Conservation (phyloP, 2,329 filamentous ascomycete species). For the Magnaporthiopsis rhizophila region DNA sequence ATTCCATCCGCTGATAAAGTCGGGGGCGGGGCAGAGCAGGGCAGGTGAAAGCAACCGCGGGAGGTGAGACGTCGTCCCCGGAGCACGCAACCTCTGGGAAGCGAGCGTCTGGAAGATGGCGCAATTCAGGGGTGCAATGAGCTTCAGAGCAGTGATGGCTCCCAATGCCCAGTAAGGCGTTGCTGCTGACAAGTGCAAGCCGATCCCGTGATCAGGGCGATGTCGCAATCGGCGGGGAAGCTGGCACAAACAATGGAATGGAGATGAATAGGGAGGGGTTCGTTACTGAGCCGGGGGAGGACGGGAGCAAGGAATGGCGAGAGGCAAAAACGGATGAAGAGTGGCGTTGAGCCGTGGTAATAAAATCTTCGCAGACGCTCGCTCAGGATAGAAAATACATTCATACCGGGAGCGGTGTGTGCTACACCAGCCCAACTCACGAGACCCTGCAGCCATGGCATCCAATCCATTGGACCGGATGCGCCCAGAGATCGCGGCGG, state of each 20-base stretch:
- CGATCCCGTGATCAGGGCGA: conserved; percentile 4
- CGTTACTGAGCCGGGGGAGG: background rate
- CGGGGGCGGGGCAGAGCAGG: background rate
- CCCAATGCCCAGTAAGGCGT: background rate
- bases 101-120: conserved; percentile 8
- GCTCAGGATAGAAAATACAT: background rate
- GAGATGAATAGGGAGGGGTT: background rate
- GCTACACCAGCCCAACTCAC: background rate
- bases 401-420: background rate
- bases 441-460: background rate
- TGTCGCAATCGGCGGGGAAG: conserved; percentile 8
- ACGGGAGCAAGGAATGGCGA: no score
- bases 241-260: background rate
- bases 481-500: background rate
- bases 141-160: conserved; percentile 5
- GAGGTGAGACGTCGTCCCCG: background rate
- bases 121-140: conserved; percentile 18
- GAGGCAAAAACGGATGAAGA: background rate
- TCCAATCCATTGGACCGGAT: background rate
- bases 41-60: background rate
- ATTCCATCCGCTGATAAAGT: background rate
- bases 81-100: background rate
- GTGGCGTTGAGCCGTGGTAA: background rate
- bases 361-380: background rate
- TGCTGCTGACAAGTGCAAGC: background rate